Conservation (phyloP, 805 yeast species). For the Lachancea thermotolerans region DNA sequence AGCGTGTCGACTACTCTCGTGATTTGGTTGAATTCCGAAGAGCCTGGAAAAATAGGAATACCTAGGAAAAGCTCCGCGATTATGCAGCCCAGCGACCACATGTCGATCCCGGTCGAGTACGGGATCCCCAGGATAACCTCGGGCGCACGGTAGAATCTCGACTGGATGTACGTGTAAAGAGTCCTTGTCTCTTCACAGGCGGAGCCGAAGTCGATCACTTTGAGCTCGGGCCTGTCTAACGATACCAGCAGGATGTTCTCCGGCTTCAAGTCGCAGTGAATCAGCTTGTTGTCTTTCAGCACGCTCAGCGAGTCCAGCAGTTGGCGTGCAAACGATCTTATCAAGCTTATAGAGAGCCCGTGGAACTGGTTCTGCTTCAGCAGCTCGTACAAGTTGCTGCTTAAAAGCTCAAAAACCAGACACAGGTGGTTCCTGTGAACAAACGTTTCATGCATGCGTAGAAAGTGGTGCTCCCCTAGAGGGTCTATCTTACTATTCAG, state of each 20-base stretch:
- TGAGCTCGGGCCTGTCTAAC: conserved; percentile 68
- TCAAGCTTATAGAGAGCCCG: conserved; percentile 76
- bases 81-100: conserved; percentile 96
- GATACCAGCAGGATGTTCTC: conserved; percentile 81
- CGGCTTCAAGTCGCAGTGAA: conserved; percentile 96
- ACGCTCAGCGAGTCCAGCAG: conserved; percentile 73
- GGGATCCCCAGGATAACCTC: conserved; percentile 90
- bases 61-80: conserved; percentile 88
- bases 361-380: conserved; percentile 90
- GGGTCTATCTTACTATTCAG: conserved; percentile 67
- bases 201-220: conserved; percentile 92
- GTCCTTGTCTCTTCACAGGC: conserved; percentile 92
- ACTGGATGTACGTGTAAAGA: conserved; percentile 84
- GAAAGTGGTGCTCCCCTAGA: conserved; percentile 64
- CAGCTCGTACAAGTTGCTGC: conserved; percentile 83
- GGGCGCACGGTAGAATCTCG: conserved; percentile 89
- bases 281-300: conserved; percentile 73
- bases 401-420: conserved; percentile 81
- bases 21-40: conserved; percentile 87
- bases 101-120: conserved; percentile 86
- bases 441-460: conserved; percentile 78
- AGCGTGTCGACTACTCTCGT: conserved; percentile 74
- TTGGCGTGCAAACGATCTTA: conserved; percentile 72
- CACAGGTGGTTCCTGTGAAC: conserved; percentile 90
- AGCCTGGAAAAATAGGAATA: conserved; percentile 89